These are phyloP conservation scores for Boletus edulis DNA, from an alignment of 768 basidiomycete species.

Conservation along the genomic window DNA sequence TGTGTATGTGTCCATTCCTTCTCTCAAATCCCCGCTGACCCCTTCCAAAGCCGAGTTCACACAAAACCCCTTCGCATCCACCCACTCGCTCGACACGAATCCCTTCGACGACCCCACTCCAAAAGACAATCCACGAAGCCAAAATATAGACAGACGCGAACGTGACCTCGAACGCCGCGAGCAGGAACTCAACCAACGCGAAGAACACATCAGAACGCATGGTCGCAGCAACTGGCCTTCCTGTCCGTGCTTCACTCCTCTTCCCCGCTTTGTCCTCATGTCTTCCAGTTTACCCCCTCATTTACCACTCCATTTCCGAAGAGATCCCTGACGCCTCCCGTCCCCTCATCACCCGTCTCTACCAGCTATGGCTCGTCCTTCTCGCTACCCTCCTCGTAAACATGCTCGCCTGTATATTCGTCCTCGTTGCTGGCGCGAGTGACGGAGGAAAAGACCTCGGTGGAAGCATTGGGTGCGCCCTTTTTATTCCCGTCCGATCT, in stretches of 20 bases:
- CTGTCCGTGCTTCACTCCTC: constrained; percentile 49
- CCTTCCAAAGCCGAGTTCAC: constrained; percentile 31
- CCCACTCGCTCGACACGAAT: constrained; percentile 82
- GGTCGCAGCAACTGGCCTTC: constrained; percentile 94
- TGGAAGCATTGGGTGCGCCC: constrained; percentile 71
- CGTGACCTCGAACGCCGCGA: constrained; percentile 79
- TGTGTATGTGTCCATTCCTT: constrained; percentile 19
- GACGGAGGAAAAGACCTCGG: constrained; percentile 82
- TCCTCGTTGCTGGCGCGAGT: constrained; percentile 72
- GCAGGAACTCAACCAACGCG: constrained; percentile 63
- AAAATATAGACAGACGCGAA: constrained; percentile 76
- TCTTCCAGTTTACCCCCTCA: constrained; percentile 80
- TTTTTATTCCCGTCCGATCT: constrained; percentile 18
- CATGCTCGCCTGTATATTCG: constrained; percentile 84
- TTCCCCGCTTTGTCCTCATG: constrained; percentile 17
- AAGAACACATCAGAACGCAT: constrained; percentile 66
- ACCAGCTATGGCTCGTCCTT: constrained; percentile 93
- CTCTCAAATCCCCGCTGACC: background rate
- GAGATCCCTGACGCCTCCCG: constrained; percentile 85
- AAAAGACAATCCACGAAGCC: constrained; percentile 44
- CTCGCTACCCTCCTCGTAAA: constrained; percentile 80
- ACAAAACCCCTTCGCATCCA: constrained; percentile 83
- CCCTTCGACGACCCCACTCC: constrained; percentile 85
- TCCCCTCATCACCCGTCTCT: constrained; percentile 79
- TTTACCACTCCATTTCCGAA: constrained; percentile 89